Conservation (phyloP, 305 asterid genomes). For the Fraxinus platypoda region DNA sequence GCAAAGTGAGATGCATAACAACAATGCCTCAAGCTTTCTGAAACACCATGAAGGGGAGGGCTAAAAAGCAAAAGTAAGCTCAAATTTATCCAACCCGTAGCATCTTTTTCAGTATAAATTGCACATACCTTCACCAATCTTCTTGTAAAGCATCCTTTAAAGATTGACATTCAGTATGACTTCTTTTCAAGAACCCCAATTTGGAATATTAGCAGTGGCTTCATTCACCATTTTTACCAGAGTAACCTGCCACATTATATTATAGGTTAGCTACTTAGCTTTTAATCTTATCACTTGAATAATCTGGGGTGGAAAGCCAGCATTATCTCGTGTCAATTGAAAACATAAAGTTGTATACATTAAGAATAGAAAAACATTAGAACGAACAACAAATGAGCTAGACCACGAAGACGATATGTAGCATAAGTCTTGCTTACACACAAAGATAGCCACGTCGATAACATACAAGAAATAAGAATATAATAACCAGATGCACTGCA, state of each 20-base stretch:
- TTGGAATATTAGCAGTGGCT: slow-evolving; percentile 85
- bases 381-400: background rate
- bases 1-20: background rate
- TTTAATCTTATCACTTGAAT: background rate
- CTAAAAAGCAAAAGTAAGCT: background rate
- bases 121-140: background rate
- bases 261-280: slow-evolving; percentile 4
- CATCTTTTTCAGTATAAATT: background rate
- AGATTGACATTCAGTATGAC: background rate
- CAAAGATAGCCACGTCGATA: background rate
- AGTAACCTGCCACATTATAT: slow-evolving; percentile 62
- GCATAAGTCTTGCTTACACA: background rate
- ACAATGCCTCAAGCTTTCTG: background rate
- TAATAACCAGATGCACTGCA: background rate
- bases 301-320: background rate
- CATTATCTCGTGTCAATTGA: background rate
- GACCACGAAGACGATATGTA: background rate
- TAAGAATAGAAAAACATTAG: background rate
- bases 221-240: slow-evolving; percentile 94
- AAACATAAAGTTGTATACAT: background rate
- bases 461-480: background rate
- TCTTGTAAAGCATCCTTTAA: background rate
- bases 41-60: background rate
- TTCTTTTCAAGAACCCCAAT: slow-evolving; percentile 70
- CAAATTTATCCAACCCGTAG: background rate